A percentile compares a stretch with the other conserved stretches of the same genome.
Conservation (phyloP, 108 stramenopile genomes). For the Bacterosira constricta region DNA sequence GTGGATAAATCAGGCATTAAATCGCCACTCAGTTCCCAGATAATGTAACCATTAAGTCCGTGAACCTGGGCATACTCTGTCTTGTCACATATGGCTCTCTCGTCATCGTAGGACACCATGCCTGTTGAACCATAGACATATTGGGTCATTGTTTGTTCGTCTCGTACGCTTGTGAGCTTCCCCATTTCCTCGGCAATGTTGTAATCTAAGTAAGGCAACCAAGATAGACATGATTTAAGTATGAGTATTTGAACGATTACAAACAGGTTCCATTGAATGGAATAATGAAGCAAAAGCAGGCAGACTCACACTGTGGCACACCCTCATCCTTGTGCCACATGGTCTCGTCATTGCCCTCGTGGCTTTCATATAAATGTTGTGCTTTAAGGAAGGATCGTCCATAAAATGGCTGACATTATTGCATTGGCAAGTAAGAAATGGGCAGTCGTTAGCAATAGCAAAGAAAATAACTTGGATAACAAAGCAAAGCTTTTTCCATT, state of each 20-base stretch:
- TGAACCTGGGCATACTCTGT: constrained; percentile 29
- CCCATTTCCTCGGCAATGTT: neutral
- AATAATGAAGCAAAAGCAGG: no score
- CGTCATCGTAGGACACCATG: constrained; percentile 18
- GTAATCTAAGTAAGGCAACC: no score
- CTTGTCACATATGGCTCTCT: constrained; percentile 26
- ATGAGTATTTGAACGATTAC: no score
- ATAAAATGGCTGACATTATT: neutral
- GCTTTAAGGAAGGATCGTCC: neutral
- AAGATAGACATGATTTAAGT: no score
- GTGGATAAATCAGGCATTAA: constrained; percentile 14
- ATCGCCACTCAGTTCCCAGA: constrained; percentile 31
- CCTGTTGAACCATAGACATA: constrained; percentile 6
- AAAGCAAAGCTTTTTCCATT: constrained; percentile 5
- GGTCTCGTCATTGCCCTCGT: constrained; percentile 4
- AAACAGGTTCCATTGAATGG: no score
- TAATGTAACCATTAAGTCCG: constrained; percentile 29
- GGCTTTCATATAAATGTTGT: constrained; percentile 1
- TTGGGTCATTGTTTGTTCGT: constrained; percentile 24
- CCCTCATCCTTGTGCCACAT: constrained; percentile 34
- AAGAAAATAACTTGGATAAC: no score
- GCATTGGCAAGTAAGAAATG: no score
- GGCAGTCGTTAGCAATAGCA: no score
- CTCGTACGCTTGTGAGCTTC: neutral
- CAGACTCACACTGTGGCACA: constrained; percentile 31